Conservation (phyloP, 768 basidiomycete genomes). For the Favolaschia claudopus region DNA sequence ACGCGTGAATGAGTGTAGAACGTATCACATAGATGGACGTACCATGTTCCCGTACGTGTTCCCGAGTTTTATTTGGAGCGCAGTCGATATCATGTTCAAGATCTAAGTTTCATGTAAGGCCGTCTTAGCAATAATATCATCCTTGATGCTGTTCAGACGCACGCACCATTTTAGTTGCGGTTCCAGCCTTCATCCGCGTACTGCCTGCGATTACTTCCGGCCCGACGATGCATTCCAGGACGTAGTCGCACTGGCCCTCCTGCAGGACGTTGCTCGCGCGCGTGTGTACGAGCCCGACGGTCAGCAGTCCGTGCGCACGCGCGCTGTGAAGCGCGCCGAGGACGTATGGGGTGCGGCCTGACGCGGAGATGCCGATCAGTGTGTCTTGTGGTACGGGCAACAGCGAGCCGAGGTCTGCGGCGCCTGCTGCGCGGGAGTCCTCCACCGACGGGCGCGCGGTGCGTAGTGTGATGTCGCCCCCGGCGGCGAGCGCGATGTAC, state of each 20-base stretch:
- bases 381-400: constrained; percentile 35
- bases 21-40: constrained; percentile 7
- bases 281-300: constrained; percentile 39
- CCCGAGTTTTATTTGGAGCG: constrained; percentile 42
- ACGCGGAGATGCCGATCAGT: constrained; percentile 43
- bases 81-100: constrained; percentile 47
- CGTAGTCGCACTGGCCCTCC: constrained; percentile 32
- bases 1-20: too few relatives aligned
- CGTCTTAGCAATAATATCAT: too few relatives aligned
- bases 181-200: constrained; percentile 45
- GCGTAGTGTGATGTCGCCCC: constrained; percentile 40
- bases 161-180: constrained; percentile 45
- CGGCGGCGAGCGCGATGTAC: constrained; percentile 31
- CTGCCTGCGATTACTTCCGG: constrained; percentile 43
- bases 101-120: too few relatives aligned
- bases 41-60: constrained; percentile 46
- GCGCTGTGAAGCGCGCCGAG: constrained; percentile 39
- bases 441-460: constrained; percentile 40
- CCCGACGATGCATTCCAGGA: constrained; percentile 41
- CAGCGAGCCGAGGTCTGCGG: constrained; percentile 34
- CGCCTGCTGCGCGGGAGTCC: constrained; percentile 36
- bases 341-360: constrained; percentile 45
- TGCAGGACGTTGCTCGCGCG: constrained; percentile 33
- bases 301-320: constrained; percentile 31
- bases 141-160: too few relatives aligned